Percentiles rank a stretch among this genome's conserved stretches.
Conservation (phyloP, 345 rosid genomes). For the Aethionema arabicum region DNA sequence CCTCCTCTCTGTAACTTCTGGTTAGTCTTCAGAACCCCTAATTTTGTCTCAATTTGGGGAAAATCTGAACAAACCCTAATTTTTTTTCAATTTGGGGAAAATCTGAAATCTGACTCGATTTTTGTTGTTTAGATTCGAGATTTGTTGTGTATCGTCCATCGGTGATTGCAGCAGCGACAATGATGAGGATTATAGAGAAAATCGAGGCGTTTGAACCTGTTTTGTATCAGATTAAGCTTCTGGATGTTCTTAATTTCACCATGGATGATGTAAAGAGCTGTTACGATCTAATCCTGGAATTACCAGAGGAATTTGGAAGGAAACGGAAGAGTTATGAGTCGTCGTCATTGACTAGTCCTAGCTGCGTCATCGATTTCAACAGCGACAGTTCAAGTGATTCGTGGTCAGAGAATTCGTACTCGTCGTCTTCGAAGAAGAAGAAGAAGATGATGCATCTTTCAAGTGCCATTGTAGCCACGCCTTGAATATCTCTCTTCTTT, state of each 20-base stretch:
- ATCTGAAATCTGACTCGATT: conserved; percentile 18
- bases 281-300: conserved; percentile 47
- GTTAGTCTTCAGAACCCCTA: conserved; percentile 34
- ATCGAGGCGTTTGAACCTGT: conserved; percentile 51
- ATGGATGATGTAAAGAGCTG: conserved; percentile 61
- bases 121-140: conserved; percentile 58
- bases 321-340: conserved; percentile 59
- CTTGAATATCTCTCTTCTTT: conserved; percentile 23
- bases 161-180: conserved; percentile 78
- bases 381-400: conserved; percentile 55
- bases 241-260: conserved; percentile 53
- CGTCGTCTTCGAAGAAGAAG: conserved; percentile 29
- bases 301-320: conserved; percentile 25
- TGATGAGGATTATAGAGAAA: conserved; percentile 67
- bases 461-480: conserved; percentile 38
- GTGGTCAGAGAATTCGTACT: conserved; percentile 44
- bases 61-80: neutral
- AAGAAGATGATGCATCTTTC: conserved; percentile 34
- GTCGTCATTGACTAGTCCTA: conserved; percentile 51
- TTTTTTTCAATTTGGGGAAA: too few species aligned
- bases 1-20: conserved; percentile 61
- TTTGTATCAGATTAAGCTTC: conserved; percentile 56
- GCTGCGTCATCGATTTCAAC: conserved; percentile 56
- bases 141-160: conserved; percentile 68
- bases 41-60: too few species aligned